Evolutionary conservation across 306 rosid species (phyloP), one percentile per base, ranked within the genome.

Genomic region (Sicyos edulis): DNA sequence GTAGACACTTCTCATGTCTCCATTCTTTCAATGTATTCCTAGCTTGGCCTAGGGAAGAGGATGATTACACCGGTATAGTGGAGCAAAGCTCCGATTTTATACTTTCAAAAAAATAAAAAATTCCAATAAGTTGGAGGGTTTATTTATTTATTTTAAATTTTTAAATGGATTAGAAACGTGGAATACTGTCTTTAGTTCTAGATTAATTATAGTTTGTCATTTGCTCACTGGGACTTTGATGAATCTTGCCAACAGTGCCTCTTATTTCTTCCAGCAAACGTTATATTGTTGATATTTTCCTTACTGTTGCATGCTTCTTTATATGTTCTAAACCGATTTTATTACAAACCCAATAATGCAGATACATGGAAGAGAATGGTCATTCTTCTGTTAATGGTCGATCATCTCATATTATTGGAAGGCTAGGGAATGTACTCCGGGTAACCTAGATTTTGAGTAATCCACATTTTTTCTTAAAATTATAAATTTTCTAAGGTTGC

Each of bases 361-460:
- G 99, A 54, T 95, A 85, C 84, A 85, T 95, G 96, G 95, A 87
- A 49, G 97, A 89, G 81, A 87, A 65, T 82, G 92, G 83, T 58
- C 79, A 89, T 82, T 87, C 87, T 60, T 84, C 95, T 15, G 84
- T 84, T 62, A 95, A 77, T 82, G 89, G 85, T 20, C 97, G 99
- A 54, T 88, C 91, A 44, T 86, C 95, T 10, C 95, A 95, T 77
- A 67, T 58, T 75, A 80, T 89, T 72, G 99, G 99, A 60, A 93
- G 92, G 77, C 89, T 95, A 0, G 99, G 99, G 60, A 79, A 74
- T 77, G 26, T 86, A 77, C 76, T 95, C 59, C 80, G 97, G 97
- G 99, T 95, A 87, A 72, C 61, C 74, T 42, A 19, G 60, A 58
- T 51, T 34, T 69, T 49, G 68, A 73, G 10, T n/a, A 8, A 20